Evolutionary conservation across 192 early-diverging fungal genomes (phyloP).

Genomic region (Diversispora eburnea): DNA sequence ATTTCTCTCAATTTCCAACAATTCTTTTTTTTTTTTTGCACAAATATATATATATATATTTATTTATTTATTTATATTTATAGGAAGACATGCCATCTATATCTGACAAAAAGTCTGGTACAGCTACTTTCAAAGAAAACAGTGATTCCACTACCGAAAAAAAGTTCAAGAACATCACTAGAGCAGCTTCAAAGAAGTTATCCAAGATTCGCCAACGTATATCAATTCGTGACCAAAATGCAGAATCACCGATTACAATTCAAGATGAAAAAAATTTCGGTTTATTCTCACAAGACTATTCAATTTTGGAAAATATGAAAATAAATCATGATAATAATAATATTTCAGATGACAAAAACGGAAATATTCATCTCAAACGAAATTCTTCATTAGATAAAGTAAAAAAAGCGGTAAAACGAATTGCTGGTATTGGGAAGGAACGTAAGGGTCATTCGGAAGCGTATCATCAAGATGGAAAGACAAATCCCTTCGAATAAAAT

Average conservation of each 20-base stretch:
- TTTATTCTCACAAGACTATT: not conserved
- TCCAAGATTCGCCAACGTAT: not conserved
- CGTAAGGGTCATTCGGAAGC: not conserved
- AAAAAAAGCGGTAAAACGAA: not conserved
- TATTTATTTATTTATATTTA: no score
- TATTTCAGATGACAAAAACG: not conserved
- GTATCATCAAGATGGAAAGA: conserved; percentile 27
- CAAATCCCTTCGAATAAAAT: conserved; percentile 17
- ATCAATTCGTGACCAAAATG: not conserved
- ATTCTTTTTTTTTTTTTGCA: no score
- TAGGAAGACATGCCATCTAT: no score
- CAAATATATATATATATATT: no score
- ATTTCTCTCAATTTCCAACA: no score
- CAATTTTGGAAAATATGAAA: not conserved
- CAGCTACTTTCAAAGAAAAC: no score
- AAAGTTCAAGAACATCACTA: not conserved
- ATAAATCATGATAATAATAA: not conserved
- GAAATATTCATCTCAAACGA: not conserved
- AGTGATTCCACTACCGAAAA: not conserved
- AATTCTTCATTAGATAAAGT: not conserved
- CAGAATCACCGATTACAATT: not conserved
- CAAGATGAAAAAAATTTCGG: not conserved
- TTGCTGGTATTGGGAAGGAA: not conserved
- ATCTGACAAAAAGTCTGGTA: no score
- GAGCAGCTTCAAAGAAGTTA: not conserved